Percentiles rank a stretch among this genome's conserved stretches.
Conservation (phyloP, 345 rosid genomes). For the Gossypium longicalyx region DNA sequence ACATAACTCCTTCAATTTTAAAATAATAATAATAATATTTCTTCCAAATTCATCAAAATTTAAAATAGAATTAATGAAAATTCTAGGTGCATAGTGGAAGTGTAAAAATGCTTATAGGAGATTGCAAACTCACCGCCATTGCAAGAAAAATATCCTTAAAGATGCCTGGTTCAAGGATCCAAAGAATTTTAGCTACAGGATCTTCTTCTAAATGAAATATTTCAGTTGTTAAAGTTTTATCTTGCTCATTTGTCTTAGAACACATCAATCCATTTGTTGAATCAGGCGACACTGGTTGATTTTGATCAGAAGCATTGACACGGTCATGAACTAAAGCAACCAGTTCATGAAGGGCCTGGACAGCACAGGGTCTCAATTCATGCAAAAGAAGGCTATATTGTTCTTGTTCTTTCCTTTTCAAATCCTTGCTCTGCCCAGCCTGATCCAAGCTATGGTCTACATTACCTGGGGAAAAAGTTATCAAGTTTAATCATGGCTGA, state of each 20-base stretch:
- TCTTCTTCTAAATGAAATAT: slow-evolving; percentile 54
- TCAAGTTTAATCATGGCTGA: slow-evolving; percentile 11
- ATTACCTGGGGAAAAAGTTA: slow-evolving; percentile 30
- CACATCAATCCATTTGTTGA: slow-evolving; percentile 31
- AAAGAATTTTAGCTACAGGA: slow-evolving; percentile 62
- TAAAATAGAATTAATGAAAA: slow-evolving; percentile 11
- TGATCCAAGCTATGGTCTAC: slow-evolving; percentile 23
- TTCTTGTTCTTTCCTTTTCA: slow-evolving; percentile 25
- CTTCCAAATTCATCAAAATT: neutral
- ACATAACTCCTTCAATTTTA: neutral
- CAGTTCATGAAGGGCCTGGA: slow-evolving; percentile 64
- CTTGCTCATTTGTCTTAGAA: slow-evolving; percentile 22
- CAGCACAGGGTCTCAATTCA: slow-evolving; percentile 45
- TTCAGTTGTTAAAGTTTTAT: slow-evolving; percentile 21
- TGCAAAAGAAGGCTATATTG: slow-evolving; percentile 30
- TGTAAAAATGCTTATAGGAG: slow-evolving; percentile 3
- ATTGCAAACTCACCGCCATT: slow-evolving; percentile 57
- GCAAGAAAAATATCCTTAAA: slow-evolving; percentile 59
- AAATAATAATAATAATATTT: neutral
- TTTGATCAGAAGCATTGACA: slow-evolving; percentile 43
- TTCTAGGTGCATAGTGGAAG: slow-evolving; percentile 10
- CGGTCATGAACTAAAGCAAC: slow-evolving; percentile 73
- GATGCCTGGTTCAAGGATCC: slow-evolving; percentile 47
- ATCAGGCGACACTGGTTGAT: slow-evolving; percentile 28
- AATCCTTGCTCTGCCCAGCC: slow-evolving; percentile 26